Conservation (phyloP, 208 protist species). For the Trypanosoma mega region DNA sequence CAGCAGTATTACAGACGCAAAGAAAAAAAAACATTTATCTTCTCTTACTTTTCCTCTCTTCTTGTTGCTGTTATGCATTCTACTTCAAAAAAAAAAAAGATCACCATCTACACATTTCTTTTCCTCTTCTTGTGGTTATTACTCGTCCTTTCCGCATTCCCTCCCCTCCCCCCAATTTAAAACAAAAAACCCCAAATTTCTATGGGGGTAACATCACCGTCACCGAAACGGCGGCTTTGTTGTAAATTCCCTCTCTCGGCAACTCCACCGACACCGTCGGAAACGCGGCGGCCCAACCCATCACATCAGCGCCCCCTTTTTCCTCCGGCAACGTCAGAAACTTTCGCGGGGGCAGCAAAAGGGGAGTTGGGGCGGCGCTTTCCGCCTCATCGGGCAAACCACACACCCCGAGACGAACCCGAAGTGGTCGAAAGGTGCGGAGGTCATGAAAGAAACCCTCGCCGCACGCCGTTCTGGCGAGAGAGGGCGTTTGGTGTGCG, state of each 20-base stretch:
- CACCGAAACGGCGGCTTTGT: conserved; percentile 26
- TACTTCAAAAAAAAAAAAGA: too few species aligned
- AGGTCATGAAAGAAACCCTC: conserved; percentile 43
- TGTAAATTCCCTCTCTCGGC: conserved; percentile 27
- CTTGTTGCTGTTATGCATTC: too few species aligned
- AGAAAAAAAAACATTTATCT: too few species aligned
- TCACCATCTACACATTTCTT: too few species aligned
- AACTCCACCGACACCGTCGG: conserved; percentile 37
- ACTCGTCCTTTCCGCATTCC: too few species aligned
- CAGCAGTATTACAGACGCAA: too few species aligned
- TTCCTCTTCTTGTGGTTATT: too few species aligned
- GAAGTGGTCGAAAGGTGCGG: conserved; percentile 30
- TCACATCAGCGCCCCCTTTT: conserved; percentile 31
- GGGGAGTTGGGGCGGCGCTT: conserved; percentile 3
- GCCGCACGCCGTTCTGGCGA: too few species aligned
- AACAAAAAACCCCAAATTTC: too few species aligned
- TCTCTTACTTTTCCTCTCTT: too few species aligned
- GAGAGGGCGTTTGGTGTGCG: neutral
- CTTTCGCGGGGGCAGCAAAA: conserved; percentile 21
- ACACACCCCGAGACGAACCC: conserved; percentile 52
- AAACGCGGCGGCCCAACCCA: conserved; percentile 55
- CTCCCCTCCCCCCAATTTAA: too few species aligned
- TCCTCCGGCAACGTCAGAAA: conserved; percentile 34
- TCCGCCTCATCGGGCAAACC: conserved; percentile 28
- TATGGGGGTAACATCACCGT: conserved; percentile 28